Percentiles rank a stretch among this genome's conserved stretches.
These are phyloP conservation scores for Blastomyces gilchristii DNA, from an alignment of 2,329 filamentous ascomycete genomes.

Conservation along the genomic window DNA sequence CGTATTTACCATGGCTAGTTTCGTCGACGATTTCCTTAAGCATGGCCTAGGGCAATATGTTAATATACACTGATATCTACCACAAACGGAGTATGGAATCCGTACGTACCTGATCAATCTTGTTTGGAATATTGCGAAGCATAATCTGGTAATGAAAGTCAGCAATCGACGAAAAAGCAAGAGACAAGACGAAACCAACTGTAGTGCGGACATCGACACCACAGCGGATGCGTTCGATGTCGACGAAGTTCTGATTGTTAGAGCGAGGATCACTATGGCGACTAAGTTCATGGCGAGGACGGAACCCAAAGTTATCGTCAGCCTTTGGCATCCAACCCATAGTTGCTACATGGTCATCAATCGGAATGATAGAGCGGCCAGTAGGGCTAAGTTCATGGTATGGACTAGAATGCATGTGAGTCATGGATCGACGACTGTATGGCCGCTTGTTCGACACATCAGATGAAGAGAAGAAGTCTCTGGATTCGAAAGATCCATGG, in stretches of 20 bases:
- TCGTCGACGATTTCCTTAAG: constrained; percentile 71
- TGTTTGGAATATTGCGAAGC: constrained; percentile 90
- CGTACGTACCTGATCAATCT: constrained; percentile 53
- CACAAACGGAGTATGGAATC: background rate
- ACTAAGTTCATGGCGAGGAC: constrained; percentile 22
- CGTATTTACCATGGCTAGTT: constrained; percentile 70
- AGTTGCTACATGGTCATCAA: constrained; percentile 25
- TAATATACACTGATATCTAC: background rate
- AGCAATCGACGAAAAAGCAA: constrained; percentile 8
- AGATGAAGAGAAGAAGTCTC: constrained; percentile 13
- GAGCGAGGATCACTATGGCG: constrained; percentile 23
- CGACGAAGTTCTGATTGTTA: constrained; percentile 36
- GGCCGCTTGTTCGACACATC: constrained; percentile 16
- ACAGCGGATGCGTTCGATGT: constrained; percentile 37
- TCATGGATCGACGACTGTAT: constrained; percentile 14
- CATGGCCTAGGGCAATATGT: constrained; percentile 41
- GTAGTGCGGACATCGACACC: constrained; percentile 67
- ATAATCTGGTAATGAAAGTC: constrained; percentile 54
- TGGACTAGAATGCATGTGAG: constrained; percentile 13
- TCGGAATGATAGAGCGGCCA: constrained; percentile 32
- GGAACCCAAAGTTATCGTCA: constrained; percentile 23
- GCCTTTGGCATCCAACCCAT: constrained; percentile 25
- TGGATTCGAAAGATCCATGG: constrained; percentile 13
- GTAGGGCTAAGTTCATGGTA: constrained; percentile 31
- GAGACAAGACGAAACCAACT: constrained; percentile 37